Conservation (phyloP, 139 green algal genomes). For the Ettlia oleoabundans region DNA sequence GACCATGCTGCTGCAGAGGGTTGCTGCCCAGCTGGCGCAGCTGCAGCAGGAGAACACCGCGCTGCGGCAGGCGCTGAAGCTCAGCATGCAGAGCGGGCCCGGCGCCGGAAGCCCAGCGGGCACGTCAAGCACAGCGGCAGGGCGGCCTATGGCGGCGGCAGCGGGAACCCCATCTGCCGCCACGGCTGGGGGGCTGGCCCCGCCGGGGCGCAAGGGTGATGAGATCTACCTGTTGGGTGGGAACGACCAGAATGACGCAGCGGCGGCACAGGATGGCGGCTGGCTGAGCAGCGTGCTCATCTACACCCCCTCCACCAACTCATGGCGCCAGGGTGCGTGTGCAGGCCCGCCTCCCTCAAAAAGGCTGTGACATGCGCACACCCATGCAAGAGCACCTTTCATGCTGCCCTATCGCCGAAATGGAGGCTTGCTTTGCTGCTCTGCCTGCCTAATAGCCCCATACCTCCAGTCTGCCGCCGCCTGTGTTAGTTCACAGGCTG, state of each 20-base stretch:
- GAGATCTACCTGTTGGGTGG: slow-evolving; percentile 48
- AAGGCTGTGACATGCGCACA: background rate
- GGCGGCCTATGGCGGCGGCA: background rate
- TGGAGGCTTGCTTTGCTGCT: too few relatives aligned
- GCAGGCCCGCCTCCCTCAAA: background rate
- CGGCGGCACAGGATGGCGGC: background rate
- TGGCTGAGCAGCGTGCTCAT: slow-evolving; percentile 43
- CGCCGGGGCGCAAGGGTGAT: background rate
- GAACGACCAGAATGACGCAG: slow-evolving; percentile 1
- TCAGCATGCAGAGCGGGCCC: background rate
- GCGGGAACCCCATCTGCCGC: background rate
- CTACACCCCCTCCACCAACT: slow-evolving; percentile 1
- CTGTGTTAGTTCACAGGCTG: background rate
- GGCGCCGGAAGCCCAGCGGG: background rate
- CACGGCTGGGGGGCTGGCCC: background rate
- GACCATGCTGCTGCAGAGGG: background rate
- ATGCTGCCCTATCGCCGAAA: too few relatives aligned
- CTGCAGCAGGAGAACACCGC: slow-evolving; percentile 12
- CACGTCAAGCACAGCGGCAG: background rate
- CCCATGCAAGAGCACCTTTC: too few relatives aligned
- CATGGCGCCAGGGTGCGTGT: slow-evolving; percentile 14
- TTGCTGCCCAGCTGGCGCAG: background rate
- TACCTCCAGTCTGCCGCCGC: background rate
- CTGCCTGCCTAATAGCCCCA: background rate
- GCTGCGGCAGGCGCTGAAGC: background rate